Percentiles rank a stretch among this genome's conserved stretches.
Conservation (phyloP, 768 basidiomycete genomes). For the Pulveroboletus sp. region DNA sequence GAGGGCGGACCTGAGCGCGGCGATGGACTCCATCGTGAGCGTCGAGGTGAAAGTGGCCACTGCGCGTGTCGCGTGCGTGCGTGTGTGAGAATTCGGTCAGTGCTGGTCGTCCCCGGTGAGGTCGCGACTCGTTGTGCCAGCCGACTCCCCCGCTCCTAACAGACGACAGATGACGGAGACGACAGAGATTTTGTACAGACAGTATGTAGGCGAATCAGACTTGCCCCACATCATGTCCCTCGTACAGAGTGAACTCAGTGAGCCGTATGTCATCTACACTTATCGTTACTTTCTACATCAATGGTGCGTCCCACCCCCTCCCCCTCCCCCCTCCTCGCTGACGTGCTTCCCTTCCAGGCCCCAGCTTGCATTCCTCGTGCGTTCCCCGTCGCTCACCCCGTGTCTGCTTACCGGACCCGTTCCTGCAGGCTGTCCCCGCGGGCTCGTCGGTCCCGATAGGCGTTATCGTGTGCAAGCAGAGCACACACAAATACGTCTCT, state of each 20-base stretch:
- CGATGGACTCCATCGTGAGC: slow-evolving; percentile 51
- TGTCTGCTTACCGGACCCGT: background rate
- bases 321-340: background rate
- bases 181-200: slow-evolving; percentile 47
- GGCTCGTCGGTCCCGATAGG: slow-evolving; percentile 61
- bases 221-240: slow-evolving; percentile 80
- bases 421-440: slow-evolving; percentile 23
- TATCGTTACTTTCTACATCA: slow-evolving; percentile 96
- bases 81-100: background rate
- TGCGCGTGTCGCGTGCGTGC: background rate
- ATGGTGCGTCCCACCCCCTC: slow-evolving; percentile 56
- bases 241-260: slow-evolving; percentile 87
- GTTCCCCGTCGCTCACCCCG: background rate
- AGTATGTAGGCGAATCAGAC: slow-evolving; percentile 73
- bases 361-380: slow-evolving; percentile 77
- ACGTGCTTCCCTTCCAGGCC: slow-evolving; percentile 53
- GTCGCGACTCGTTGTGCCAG: background rate
- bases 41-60: background rate
- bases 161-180: slow-evolving; percentile 32
- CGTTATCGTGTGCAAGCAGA: slow-evolving; percentile 96
- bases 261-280: slow-evolving; percentile 95
- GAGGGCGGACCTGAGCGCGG: slow-evolving; percentile 50
- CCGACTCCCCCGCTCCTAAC: background rate
- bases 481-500: slow-evolving; percentile 65
- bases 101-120: background rate